Evolutionary conservation across 2,329 filamentous ascomycete genomes (phyloP), one percentile per base, ranked within the genome.

Genomic region (Cercospora berteroae): DNA sequence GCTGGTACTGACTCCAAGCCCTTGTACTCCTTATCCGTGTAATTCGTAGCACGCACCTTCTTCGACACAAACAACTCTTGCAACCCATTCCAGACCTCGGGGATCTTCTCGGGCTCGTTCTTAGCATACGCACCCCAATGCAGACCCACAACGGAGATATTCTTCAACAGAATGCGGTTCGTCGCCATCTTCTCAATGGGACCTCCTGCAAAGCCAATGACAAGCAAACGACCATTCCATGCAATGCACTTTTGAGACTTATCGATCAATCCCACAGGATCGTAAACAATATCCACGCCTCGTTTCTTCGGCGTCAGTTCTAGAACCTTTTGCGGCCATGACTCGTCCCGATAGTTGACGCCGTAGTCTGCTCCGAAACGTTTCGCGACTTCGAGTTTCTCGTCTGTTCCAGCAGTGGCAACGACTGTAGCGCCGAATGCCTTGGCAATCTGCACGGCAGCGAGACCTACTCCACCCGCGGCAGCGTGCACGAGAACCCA

Each of bases 381-480:
- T 71, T 85, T 86, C 58, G 94, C 94, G 9, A 97, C 87, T 65
- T 91, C 86, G 8, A 93, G 85, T 81, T 98, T 98, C 62, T 89
- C 87, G 73, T 87, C 79, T 1, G 90, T 91, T 1, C 93, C 93
- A 0, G 93, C 94, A 0, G 94, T 97, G 4, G 94, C 94, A 69
- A 98, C 89, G n/a, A 98, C 94, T 3, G 86, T 95, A 9, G 94
- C 94, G 6, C 94, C 94, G 61, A 91, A 89, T 0, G 94, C 94
- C 81, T 97, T 97, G 29, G 94, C 94, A 68, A 98, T 89, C 79
- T 97, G 94, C 25, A 98, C 93, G 4, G 94, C 94, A 1, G 94
- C 92, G 1, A 97, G 82, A 0, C 94, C 94, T 10, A 97, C 94
- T 16, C 94, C 94, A 2, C 94, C 94, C 0, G 94, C 94, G 0